phyloP scores from a whole-genome alignment of 2,329 filamentous ascomycete genomes.

The Sporothrix luriei region DNA sequence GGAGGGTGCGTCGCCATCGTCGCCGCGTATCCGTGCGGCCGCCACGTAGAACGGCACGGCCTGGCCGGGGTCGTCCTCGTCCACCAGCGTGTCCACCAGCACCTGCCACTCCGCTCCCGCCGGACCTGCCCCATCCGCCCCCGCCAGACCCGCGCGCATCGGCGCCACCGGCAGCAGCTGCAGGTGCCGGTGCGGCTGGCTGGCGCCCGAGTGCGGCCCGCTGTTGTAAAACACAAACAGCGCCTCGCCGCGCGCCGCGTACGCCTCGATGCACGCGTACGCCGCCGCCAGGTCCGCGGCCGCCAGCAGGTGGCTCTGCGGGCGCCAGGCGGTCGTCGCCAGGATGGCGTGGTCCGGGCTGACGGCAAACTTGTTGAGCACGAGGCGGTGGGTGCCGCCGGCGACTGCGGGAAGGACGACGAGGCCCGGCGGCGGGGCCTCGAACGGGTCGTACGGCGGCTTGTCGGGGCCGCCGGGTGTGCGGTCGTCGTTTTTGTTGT shows the following conservation, averaged over 20 bases:
- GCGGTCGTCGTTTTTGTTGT: background rate
- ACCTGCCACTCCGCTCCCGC: slow-evolving; percentile 55
- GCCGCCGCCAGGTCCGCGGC: slow-evolving; percentile 62
- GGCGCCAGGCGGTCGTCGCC: slow-evolving; percentile 63
- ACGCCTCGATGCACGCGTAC: slow-evolving; percentile 63
- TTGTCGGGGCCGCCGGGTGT: slow-evolving; percentile 35
- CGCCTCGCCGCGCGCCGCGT: slow-evolving; percentile 44
- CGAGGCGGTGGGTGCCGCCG: slow-evolving; percentile 57
- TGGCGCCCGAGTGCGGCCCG: slow-evolving; percentile 68
- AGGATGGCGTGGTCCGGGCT: slow-evolving; percentile 73
- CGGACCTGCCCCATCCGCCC: too few relatives aligned
- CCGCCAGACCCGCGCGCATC: slow-evolving; percentile 59
- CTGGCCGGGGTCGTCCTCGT: background rate
- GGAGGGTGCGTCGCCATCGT: background rate
- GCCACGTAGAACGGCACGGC: slow-evolving; percentile 33
- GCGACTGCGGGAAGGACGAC: slow-evolving; percentile 53
- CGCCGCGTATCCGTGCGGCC: background rate
- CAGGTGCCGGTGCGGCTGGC: slow-evolving; percentile 71
- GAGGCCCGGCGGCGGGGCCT: slow-evolving; percentile 58
- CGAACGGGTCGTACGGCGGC: slow-evolving; percentile 62
- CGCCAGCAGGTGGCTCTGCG: slow-evolving; percentile 67
- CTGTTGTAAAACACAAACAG: slow-evolving; percentile 72
- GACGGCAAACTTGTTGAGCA: slow-evolving; percentile 76
- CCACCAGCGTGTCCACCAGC: slow-evolving; percentile 47
- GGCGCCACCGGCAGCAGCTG: slow-evolving; percentile 68